Base-by-base conservation (phyloP, 1,139 yeast genomes). In the Pichiaceae sp. region DNA sequence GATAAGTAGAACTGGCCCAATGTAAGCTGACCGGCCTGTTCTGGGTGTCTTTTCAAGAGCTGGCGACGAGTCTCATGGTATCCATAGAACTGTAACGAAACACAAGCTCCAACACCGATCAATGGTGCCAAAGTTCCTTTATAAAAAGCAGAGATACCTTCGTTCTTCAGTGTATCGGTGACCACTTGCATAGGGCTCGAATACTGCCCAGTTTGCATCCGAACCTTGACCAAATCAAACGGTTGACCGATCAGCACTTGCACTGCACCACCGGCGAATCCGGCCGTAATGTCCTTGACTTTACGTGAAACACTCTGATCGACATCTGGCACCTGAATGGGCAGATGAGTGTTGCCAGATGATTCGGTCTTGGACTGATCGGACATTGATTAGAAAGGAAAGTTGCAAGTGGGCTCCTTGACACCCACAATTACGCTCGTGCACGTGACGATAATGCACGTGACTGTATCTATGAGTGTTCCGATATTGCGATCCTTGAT, bases 221-320 rank as follows among this genome's bases (percentile, higher is more conserved):
- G 58, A 24, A 79, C 75, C 50, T 79, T 78, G 44, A 78, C 79
- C 43, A 78, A 65, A 54, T 78, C 86, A 38, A 80, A 79, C 8
- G 86, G 86, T 53, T 78, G 87, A 8, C 87, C 87, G 20, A 80
- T 78, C 31, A 80, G 63, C 3, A 80, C 87, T 56, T 80, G 89
- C 0, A 81, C 79, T 16, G 83, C 73, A 7, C 74, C 74, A 17
- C 74, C 74, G 3, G 62, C 66, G 41, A 69, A 68, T 8, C 59
- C 59, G 8, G 59, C 59, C 8, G 56, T 66, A 3, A 76, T 68
- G 49, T 79, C 87, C 49, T 79, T 79, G 30, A 61, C 66, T 50
- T 79, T 79, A 38, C 87, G 60, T 4, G 67, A 44, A 33, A 73
- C 42, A 4, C 81, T 74, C 20, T 62, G 62, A 50, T 78, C 86